Evolutionary conservation across 768 basidiomycete species (phyloP).

Genomic region (Suillus subluteus): DNA sequence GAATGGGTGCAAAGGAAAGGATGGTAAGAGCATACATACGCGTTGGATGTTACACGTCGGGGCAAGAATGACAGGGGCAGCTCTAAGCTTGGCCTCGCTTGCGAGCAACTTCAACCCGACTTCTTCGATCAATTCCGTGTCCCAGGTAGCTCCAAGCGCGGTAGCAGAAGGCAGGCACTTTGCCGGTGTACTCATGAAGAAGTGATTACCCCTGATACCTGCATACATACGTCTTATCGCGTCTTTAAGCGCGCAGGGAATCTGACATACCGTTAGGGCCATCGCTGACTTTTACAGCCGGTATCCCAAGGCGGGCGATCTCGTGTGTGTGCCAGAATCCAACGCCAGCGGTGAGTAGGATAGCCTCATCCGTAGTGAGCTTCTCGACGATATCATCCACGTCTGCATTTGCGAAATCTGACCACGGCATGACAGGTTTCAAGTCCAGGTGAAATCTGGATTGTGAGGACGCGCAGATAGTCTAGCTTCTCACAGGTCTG

Average conservation of each 20-base stretch:
- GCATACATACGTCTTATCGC: background rate
- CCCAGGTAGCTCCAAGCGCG: slow-evolving; percentile 77
- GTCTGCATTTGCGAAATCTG: slow-evolving; percentile 68
- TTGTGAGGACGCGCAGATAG: background rate
- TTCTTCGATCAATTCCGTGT: slow-evolving; percentile 62
- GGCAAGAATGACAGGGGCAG: slow-evolving; percentile 71
- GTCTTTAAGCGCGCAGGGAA: background rate
- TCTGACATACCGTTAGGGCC: slow-evolving; percentile 68
- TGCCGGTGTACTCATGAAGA: slow-evolving; percentile 81
- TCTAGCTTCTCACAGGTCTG: slow-evolving; percentile 4
- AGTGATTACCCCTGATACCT: slow-evolving; percentile 71
- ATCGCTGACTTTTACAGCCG: slow-evolving; percentile 79
- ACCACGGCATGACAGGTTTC: slow-evolving; percentile 54
- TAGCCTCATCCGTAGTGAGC: slow-evolving; percentile 75
- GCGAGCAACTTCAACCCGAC: slow-evolving; percentile 70
- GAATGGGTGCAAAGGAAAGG: background rate
- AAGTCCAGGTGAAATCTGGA: background rate
- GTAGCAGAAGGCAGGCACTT: slow-evolving; percentile 79
- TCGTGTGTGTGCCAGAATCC: slow-evolving; percentile 79
- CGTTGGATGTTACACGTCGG: slow-evolving; percentile 89
- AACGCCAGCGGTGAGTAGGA: slow-evolving; percentile 70
- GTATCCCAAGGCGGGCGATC: slow-evolving; percentile 68
- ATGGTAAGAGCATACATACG: slow-evolving; percentile 37
- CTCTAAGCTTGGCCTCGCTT: slow-evolving; percentile 68
- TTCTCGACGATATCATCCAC: slow-evolving; percentile 64